phyloP scores from a whole-genome alignment of 179 eudicot genomes.

The Gypsophila paniculata region DNA sequence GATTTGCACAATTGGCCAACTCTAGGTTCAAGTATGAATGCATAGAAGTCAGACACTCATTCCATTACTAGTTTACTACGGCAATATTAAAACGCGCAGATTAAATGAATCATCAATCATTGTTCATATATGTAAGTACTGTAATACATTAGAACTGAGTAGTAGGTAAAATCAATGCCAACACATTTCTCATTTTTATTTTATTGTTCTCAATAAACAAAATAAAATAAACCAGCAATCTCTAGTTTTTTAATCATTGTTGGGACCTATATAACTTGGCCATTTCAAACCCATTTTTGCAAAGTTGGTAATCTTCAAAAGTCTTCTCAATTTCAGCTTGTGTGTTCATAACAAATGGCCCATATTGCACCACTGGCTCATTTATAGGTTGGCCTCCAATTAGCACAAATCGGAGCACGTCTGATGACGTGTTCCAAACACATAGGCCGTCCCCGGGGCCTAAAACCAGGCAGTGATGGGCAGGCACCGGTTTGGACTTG shows the following conservation, averaged over 20 bases:
- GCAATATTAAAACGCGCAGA: not conserved
- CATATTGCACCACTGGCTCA: slow-evolving; percentile 84
- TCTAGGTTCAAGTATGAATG: not conserved
- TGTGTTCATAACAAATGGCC: slow-evolving; percentile 98
- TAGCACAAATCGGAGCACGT: slow-evolving; percentile 52
- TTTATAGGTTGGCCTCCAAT: slow-evolving; percentile 74
- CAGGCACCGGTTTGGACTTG: slow-evolving; percentile 36
- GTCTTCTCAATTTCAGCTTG: slow-evolving; percentile 79
- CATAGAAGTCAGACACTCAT: not conserved
- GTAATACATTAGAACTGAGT: not conserved
- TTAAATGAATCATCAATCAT: not conserved
- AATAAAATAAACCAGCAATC: not conserved
- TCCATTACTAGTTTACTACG: not conserved
- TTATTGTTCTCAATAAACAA: not conserved
- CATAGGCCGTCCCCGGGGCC: slow-evolving; percentile 76
- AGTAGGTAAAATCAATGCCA: not conserved
- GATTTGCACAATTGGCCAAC: too few species aligned
- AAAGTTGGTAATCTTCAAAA: slow-evolving; percentile 61
- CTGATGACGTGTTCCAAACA: slow-evolving; percentile 63
- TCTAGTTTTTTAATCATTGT: slow-evolving; percentile 4
- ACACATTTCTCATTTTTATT: not conserved
- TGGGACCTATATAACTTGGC: slow-evolving; percentile 74
- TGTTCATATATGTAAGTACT: not conserved
- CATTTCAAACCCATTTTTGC: slow-evolving; percentile 81
- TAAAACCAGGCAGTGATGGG: slow-evolving; percentile 65